phyloP scores from a whole-genome alignment of 225 moss, liverwort and hornwort genomes.

The Pleurozium schreberi region DNA sequence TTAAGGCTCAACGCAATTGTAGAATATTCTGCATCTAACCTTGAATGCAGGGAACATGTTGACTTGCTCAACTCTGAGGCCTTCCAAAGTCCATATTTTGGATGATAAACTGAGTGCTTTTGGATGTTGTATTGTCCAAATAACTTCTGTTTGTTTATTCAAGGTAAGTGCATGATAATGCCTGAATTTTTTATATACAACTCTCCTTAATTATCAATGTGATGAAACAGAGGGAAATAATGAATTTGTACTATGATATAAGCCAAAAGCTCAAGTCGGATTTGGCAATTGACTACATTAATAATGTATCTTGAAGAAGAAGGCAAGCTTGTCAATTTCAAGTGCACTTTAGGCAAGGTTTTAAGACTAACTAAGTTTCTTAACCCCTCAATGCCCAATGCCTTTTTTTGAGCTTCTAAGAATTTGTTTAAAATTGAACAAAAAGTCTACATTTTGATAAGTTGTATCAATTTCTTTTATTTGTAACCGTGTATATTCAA shows the following conservation, averaged over 20 bases:
- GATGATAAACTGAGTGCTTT: neutral
- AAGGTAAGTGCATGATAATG: neutral
- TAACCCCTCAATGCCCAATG: too few species aligned
- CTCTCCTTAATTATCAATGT: neutral
- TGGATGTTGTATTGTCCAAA: neutral
- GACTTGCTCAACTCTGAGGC: neutral
- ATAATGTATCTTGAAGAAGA: neutral
- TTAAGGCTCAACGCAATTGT: neutral
- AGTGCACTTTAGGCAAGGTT: too few species aligned
- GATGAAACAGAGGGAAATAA: neutral
- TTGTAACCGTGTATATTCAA: too few species aligned
- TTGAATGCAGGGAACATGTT: neutral
- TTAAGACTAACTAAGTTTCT: neutral
- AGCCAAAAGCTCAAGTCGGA: neutral
- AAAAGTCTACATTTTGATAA: too few species aligned
- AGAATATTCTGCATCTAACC: neutral
- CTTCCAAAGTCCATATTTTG: neutral
- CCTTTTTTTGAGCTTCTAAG: too few species aligned
- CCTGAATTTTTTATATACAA: neutral
- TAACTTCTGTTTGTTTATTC: neutral
- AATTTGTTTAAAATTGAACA: too few species aligned
- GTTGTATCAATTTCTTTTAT: too few species aligned
- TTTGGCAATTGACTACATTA: neutral
- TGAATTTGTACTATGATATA: neutral
- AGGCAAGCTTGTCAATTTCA: neutral